These are phyloP conservation scores for Cadophora malorum DNA, from an alignment of 2,329 filamentous ascomycete species.

Conservation along the genomic window DNA sequence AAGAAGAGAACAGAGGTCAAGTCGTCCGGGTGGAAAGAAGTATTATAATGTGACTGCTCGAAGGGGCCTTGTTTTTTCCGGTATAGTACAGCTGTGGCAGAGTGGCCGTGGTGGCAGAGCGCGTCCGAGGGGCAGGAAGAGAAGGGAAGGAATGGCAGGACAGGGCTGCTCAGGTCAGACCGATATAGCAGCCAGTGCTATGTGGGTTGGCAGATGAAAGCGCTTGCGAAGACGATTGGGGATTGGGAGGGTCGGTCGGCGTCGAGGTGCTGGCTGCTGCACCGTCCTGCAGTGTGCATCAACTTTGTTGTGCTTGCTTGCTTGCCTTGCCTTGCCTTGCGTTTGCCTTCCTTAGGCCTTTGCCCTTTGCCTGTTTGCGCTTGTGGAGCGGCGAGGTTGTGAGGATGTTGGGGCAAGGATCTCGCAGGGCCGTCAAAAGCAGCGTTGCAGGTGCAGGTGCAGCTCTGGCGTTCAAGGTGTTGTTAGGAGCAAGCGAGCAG, in stretches of 20 bases:
- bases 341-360: not conserved
- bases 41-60: slow-evolving; percentile 42
- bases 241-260: slow-evolving; percentile 15
- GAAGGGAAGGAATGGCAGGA: slow-evolving; percentile 24
- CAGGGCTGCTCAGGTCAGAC: slow-evolving; percentile 30
- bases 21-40: slow-evolving; percentile 31
- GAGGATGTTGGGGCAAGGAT: slow-evolving; percentile 28
- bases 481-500: not conserved
- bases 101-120: slow-evolving; percentile 17
- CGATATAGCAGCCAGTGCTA: slow-evolving; percentile 44
- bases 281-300: slow-evolving; percentile 33
- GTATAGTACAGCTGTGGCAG: slow-evolving; percentile 24
- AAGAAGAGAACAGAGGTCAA: slow-evolving; percentile 29
- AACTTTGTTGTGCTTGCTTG: slow-evolving; percentile 28
- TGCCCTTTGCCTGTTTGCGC: slow-evolving; percentile 5
- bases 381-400: not conserved
- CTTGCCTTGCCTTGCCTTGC: not conserved
- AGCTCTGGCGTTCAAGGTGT: not conserved
- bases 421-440: slow-evolving; percentile 8
- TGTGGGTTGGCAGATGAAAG: slow-evolving; percentile 33
- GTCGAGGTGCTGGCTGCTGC: slow-evolving; percentile 29
- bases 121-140: slow-evolving; percentile 19
- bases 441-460: not conserved
- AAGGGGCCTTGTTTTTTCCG: slow-evolving; percentile 27
- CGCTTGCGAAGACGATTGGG: slow-evolving; percentile 28